These are phyloP conservation scores for Diaporthe australafricana DNA, from an alignment of 2,329 filamentous ascomycete genomes.

Conservation along the genomic window DNA sequence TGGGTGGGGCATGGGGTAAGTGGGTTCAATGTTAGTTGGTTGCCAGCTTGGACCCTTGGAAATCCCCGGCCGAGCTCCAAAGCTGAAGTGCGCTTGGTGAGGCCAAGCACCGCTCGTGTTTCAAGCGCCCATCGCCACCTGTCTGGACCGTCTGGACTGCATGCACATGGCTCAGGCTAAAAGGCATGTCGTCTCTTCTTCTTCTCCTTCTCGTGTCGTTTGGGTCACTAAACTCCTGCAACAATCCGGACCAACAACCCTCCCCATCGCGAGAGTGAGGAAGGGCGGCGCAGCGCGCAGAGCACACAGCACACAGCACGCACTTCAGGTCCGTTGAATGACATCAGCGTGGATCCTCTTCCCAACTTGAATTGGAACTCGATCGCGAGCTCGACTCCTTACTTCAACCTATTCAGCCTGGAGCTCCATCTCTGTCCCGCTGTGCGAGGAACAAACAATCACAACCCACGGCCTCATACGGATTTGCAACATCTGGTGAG, in stretches of 20 bases:
- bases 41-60: slow-evolving; percentile 10
- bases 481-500: not conserved
- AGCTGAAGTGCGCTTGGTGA: slow-evolving; percentile 17
- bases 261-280: slow-evolving; percentile 8
- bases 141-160: slow-evolving; percentile 9
- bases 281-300: slow-evolving; percentile 23
- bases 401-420: not conserved
- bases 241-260: not conserved
- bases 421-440: slow-evolving; percentile 9
- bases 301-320: slow-evolving; percentile 5
- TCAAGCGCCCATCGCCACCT: slow-evolving; percentile 21
- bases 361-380: not conserved
- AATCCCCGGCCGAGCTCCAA: not conserved
- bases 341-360: slow-evolving; percentile 15
- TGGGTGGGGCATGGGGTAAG: slow-evolving; percentile 9
- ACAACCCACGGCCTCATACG: too few relatives aligned
- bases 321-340: not conserved
- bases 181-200: not conserved
- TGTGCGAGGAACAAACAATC: not conserved
- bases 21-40: too few relatives aligned
- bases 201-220: not conserved
- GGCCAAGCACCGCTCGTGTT: slow-evolving; percentile 12
- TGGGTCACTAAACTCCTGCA: not conserved
- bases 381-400: not conserved
- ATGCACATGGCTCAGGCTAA: not conserved